Evolutionary conservation across 75 land plant genomes (phyloP), one percentile per base, ranked within the genome.

Genomic region (Picea glauca): DNA sequence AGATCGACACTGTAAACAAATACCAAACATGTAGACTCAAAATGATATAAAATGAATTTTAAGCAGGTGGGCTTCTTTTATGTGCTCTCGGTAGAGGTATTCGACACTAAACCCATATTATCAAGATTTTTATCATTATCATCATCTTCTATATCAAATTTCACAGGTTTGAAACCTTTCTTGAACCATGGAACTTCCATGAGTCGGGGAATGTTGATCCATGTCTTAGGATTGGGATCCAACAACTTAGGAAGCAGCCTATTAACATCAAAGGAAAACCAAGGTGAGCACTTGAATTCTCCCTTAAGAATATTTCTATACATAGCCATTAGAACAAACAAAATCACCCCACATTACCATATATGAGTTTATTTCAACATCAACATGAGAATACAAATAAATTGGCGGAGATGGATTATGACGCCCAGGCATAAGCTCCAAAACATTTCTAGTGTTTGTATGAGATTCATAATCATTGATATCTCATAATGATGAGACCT

Each of bases 261-360:
- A 8, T 83, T 81, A 3, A 87, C 82, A 30, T 83, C 93, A 15
- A 88, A 43, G 13, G 90, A 87, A 58, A 88, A 85, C 90, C 89
- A 88, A 3, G 85, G 83, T 60, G 89, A 89, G 70, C 88, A 91
- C 70, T 81, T 84, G 81, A 91, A 88, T 59, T 91, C 89, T 26
- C 89, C 90, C 15, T 85, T 75, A 81, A 82, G 59, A 74, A 87
- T 90, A 82, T 88, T 88, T 76, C 76, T 76, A 77, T 86, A 89
- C 86, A 91, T 82, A 7, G 92, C 82, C 38, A 90, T 81, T 5
- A 90, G 83, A 15, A 85, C 89, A 74, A 76, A 90, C 38, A 90
- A 79, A 60, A 90, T 83, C 13, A 90, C 87, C 1, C 89, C 89
- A 3, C 38, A 35, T 35, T 1, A 35, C 38, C 38, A 35, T 35